phyloP scores from a whole-genome alignment of 148 eudicot species.

The Vaccinium macrocarpon region DNA sequence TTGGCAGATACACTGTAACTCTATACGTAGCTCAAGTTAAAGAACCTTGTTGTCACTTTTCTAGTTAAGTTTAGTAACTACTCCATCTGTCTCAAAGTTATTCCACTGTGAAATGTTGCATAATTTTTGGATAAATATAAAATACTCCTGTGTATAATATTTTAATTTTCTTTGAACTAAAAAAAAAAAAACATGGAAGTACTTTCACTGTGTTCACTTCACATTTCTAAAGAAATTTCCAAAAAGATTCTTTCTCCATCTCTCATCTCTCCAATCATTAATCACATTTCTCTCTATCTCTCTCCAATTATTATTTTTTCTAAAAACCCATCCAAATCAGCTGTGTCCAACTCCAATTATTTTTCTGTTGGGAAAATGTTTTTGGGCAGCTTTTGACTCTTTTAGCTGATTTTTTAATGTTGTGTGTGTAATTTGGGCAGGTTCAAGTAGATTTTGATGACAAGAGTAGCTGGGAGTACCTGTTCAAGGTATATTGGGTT shows the following conservation, averaged over 20 bases:
- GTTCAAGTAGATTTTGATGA: constrained; percentile 95
- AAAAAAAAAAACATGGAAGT: not conserved
- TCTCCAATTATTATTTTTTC: too few relatives aligned
- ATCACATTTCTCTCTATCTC: too few relatives aligned
- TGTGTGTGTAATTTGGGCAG: constrained; percentile 38
- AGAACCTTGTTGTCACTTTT: not conserved
- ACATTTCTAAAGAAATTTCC: too few relatives aligned
- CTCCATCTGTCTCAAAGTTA: not conserved
- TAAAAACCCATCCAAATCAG: too few relatives aligned
- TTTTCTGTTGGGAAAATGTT: not conserved
- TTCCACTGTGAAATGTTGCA: not conserved
- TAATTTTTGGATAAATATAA: not conserved
- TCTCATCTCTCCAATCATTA: too few relatives aligned
- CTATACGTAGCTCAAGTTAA: not conserved
- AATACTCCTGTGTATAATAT: not conserved
- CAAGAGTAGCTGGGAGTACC: constrained; percentile 89
- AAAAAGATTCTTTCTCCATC: too few relatives aligned
- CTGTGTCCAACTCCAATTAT: not conserved
- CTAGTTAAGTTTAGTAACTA: not conserved
- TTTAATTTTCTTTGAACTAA: not conserved
- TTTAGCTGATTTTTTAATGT: not conserved
- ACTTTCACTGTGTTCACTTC: too few relatives aligned
- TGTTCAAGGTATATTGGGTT: constrained; percentile 89
- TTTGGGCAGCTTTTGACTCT: not conserved
- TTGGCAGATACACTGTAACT: not conserved